Conservation (phyloP, 208 protist species). For the Acanthamoeba culbertsoni region DNA sequence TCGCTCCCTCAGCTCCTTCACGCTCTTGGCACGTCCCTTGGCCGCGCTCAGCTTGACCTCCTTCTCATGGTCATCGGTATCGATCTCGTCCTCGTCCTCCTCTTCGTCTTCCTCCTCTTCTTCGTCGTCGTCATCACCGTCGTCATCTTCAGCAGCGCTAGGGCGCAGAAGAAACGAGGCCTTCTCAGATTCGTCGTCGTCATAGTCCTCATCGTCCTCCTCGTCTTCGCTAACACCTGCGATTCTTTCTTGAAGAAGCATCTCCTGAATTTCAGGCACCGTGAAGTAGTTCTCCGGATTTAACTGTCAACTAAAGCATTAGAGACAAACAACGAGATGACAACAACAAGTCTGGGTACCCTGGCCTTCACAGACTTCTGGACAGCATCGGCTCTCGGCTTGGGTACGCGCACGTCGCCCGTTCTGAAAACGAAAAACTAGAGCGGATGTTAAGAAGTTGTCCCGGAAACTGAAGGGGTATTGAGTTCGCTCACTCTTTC, state of each 20-base stretch:
- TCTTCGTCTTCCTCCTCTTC: background rate
- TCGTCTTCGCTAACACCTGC: background rate
- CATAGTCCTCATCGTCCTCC: background rate
- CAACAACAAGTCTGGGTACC: background rate
- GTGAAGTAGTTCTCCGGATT: background rate
- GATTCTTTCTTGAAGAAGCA: background rate
- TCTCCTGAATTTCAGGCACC: conserved; percentile 18
- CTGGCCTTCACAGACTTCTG: background rate
- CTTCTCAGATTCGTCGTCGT: background rate
- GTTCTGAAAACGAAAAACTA: background rate
- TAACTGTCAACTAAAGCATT: background rate
- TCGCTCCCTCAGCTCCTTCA: background rate
- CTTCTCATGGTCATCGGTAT: background rate
- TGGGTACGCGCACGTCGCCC: conserved; percentile 12
- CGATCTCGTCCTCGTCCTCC: background rate
- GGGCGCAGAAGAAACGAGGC: background rate
- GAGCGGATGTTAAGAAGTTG: no score
- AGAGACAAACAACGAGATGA: background rate
- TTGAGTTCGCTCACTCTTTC: no score
- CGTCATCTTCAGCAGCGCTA: background rate
- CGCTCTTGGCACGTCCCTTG: conserved; percentile 9
- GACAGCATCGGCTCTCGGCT: background rate
- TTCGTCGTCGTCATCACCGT: background rate
- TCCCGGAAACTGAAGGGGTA: no score
- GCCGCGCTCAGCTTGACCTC: conserved; percentile 24